phyloP scores from a whole-genome alignment of 257 asterid species.

The Nicotiana otophora region DNA sequence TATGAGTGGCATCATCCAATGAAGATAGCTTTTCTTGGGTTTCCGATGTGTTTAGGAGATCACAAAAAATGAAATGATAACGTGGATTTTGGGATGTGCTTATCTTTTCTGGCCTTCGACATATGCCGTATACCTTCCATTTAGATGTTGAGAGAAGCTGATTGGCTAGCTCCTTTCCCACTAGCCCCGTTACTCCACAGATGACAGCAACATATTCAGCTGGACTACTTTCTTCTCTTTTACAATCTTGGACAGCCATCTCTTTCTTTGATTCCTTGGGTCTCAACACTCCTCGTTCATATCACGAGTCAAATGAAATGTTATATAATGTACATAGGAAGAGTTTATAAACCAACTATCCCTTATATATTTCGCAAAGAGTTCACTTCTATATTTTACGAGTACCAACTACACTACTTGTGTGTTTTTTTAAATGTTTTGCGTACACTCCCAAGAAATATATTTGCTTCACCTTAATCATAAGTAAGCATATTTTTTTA shows the following conservation, averaged over 20 bases:
- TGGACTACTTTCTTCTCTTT: background rate
- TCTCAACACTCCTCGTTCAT: no score
- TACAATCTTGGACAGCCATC: slow-evolving; percentile 26
- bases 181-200: slow-evolving; percentile 78
- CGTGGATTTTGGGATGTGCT: slow-evolving; percentile 1
- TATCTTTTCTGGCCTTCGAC: slow-evolving; percentile 33
- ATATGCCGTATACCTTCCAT: slow-evolving; percentile 83
- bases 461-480: no score
- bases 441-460: no score
- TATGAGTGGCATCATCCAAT: slow-evolving; percentile 44
- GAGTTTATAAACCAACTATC: no score
- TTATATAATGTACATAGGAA: no score
- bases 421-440: no score
- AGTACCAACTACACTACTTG: no score
- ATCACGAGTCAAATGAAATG: no score
- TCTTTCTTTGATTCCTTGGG: background rate
- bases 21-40: slow-evolving; percentile 37
- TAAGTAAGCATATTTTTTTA: no score
- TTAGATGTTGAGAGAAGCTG: slow-evolving; percentile 36
- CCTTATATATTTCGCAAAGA: no score
- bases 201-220: slow-evolving; percentile 47
- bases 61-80: slow-evolving; percentile 54
- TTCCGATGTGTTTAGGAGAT: slow-evolving; percentile 50
- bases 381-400: no score
- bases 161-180: slow-evolving; percentile 71